A percentile compares a stretch with the other conserved stretches of the same genome.
These are phyloP conservation scores for Euphrasia confusa DNA, from an alignment of 257 asterid genomes.

Conservation along the genomic window DNA sequence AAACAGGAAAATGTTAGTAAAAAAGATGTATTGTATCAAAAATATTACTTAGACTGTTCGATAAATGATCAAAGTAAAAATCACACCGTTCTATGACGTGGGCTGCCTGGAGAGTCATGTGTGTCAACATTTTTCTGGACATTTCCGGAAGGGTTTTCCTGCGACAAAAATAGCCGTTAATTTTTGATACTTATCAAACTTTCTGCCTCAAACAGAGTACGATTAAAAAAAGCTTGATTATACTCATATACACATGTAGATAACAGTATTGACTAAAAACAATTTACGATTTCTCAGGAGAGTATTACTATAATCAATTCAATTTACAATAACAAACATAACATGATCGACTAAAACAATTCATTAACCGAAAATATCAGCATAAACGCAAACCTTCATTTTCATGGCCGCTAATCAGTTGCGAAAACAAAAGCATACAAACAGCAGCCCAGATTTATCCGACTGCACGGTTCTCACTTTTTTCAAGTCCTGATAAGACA, in stretches of 20 bases:
- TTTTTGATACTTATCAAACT: no score
- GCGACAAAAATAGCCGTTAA: background rate
- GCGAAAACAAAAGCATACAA: background rate
- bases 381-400: slow-evolving; percentile 39
- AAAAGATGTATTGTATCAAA: background rate
- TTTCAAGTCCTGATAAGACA: slow-evolving; percentile 25
- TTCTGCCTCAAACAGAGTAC: background rate
- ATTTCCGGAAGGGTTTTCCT: slow-evolving; percentile 43
- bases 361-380: no score
- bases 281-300: no score
- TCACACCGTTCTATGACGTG: slow-evolving; percentile 45
- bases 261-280: no score
- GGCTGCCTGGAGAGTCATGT: slow-evolving; percentile 49
- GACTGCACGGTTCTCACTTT: background rate
- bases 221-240: background rate
- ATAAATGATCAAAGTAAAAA: background rate
- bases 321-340: no score
- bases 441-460: slow-evolving; percentile 4
- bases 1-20: background rate
- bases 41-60: background rate
- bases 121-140: slow-evolving; percentile 37
- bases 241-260: background rate
- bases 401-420: slow-evolving; percentile 27
- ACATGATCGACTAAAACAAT: no score
- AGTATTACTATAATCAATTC: no score